Evolutionary conservation across 768 basidiomycete genomes (phyloP).

Genomic region (Flagelloscypha sp.): DNA sequence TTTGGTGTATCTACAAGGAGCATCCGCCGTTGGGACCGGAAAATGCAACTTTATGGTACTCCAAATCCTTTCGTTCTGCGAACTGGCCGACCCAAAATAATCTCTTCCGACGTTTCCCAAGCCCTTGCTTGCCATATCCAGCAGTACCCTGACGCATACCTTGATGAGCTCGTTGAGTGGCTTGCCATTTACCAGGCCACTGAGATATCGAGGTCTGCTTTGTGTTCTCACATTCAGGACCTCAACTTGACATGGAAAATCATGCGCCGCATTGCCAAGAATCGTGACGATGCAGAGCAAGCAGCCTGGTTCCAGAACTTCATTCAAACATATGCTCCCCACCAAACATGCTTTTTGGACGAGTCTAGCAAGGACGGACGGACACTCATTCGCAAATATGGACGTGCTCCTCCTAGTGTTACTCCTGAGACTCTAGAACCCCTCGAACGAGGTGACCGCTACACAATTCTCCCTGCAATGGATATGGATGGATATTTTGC

Average conservation of each 20-base stretch:
- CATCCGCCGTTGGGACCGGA: too few species aligned
- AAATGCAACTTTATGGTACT: too few species aligned
- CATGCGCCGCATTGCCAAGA: background rate
- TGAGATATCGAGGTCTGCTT: background rate
- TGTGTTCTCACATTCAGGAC: background rate
- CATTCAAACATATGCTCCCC: too few species aligned
- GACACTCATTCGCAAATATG: conserved; percentile 1
- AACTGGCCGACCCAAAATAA: too few species aligned
- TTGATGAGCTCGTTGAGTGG: background rate
- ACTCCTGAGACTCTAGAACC: conserved; percentile 2
- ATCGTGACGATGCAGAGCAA: background rate
- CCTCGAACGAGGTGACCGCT: conserved; percentile 5
- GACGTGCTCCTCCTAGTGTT: conserved; percentile 3
- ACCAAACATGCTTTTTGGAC: conserved; percentile 9
- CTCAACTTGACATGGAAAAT: background rate
- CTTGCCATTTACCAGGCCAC: background rate
- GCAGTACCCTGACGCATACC: background rate
- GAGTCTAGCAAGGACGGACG: conserved; percentile 6
- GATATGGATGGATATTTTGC: conserved; percentile 5
- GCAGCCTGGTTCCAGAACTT: too few species aligned
- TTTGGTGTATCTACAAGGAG: too few species aligned
- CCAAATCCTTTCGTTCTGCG: too few species aligned
- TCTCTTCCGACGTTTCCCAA: too few species aligned
- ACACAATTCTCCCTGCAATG: conserved; percentile 8
- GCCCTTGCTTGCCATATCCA: too few species aligned